Percentiles rank a stretch among this genome's conserved stretches.
These are phyloP conservation scores for Acorus gramineus DNA, from an alignment of 106 monocot genomes.

Conservation along the genomic window DNA sequence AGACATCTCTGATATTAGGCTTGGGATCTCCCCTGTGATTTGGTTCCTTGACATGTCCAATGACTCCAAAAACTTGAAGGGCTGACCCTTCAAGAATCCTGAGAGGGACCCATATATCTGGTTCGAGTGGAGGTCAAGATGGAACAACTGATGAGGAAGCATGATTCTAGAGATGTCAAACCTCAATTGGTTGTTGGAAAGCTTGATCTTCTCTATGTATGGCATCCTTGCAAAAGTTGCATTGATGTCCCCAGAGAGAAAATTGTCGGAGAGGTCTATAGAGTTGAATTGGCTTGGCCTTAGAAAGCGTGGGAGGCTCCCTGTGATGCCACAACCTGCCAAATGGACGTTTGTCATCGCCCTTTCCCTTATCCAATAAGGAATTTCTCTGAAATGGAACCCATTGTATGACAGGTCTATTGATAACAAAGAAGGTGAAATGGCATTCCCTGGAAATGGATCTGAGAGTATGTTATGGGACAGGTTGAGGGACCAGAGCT, in stretches of 20 bases:
- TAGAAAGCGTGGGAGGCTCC: conserved; percentile 14
- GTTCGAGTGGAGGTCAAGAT: conserved; percentile 38
- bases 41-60: conserved; percentile 49
- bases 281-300: conserved; percentile 25
- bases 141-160: conserved; percentile 24
- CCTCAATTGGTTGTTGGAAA: conserved; percentile 30
- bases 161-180: conserved; percentile 17
- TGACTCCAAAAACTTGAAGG: conserved; percentile 11
- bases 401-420: conserved; percentile 64
- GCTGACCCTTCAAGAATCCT: conserved; percentile 9
- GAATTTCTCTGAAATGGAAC: conserved; percentile 35
- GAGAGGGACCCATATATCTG: conserved; percentile 23
- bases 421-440: conserved; percentile 46
- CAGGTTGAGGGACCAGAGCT: conserved; percentile 72
- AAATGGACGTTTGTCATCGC: conserved; percentile 39
- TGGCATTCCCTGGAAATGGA: conserved; percentile 22
- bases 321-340: conserved; percentile 47
- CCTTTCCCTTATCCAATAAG: conserved; percentile 43
- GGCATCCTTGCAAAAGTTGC: conserved; percentile 27
- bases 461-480: conserved; percentile 42
- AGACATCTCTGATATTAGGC: conserved; percentile 30
- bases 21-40: conserved; percentile 54
- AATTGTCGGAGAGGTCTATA: conserved; percentile 55
- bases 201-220: conserved; percentile 20
- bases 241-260: conserved; percentile 31